A percentile compares a stretch with the other conserved stretches of the same genome.
These are phyloP conservation scores for Helianthus annuus DNA, from an alignment of 129 eudicot genomes.

Conservation along the genomic window DNA sequence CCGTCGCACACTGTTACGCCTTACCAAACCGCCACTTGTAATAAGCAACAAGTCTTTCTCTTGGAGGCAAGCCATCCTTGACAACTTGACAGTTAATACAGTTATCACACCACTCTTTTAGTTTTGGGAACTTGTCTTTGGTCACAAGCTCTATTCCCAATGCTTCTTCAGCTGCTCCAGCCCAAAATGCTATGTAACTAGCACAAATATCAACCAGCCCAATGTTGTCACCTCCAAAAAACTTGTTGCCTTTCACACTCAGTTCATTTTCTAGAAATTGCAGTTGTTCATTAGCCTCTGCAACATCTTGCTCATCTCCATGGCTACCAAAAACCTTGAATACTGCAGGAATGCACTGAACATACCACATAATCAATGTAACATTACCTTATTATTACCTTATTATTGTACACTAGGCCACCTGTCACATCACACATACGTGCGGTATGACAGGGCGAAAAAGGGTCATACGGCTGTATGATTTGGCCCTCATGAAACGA, in stretches of 20 bases:
- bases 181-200: constrained; percentile 9
- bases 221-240: constrained; percentile 9
- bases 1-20: too few species aligned
- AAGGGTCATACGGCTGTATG: too few species aligned
- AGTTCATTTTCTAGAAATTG: constrained; percentile 2
- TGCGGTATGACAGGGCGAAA: too few species aligned
- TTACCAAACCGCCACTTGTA: too few species aligned
- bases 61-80: constrained; percentile 36
- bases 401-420: too few species aligned
- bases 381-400: too few species aligned
- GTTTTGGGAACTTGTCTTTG: constrained; percentile 32
- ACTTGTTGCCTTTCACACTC: not conserved
- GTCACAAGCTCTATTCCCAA: not conserved
- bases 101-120: constrained; percentile 32
- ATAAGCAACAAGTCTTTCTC: constrained; percentile 6
- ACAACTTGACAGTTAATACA: constrained; percentile 21
- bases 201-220: constrained; percentile 10
- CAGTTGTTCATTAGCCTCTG: not conserved
- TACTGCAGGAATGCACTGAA: constrained; percentile 12
- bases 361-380: not conserved
- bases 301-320: constrained; percentile 6
- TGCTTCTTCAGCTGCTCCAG: constrained; percentile 9
- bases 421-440: too few species aligned
- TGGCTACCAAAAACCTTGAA: not conserved
- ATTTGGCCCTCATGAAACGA: too few species aligned